Conservation (phyloP, 2,329 filamentous ascomycete genomes). For the Fusarium sp. region DNA sequence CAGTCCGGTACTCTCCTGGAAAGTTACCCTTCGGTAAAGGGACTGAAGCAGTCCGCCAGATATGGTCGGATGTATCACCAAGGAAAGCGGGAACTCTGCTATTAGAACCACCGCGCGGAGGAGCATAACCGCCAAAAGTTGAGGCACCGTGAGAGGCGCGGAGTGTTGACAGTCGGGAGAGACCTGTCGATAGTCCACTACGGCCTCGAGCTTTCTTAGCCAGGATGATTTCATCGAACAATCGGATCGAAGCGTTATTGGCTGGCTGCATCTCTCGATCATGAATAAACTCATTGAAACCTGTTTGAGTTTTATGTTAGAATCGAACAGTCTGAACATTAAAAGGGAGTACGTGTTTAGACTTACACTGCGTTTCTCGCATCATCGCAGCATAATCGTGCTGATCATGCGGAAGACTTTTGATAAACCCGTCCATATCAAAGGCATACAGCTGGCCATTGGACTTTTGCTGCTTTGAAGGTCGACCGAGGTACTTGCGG, state of each 20-base stretch:
- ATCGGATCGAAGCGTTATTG: constrained; percentile 74
- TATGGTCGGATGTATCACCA: constrained; percentile 79
- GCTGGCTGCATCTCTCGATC: constrained; percentile 77
- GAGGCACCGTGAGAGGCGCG: constrained; percentile 67
- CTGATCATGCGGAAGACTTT: constrained; percentile 73
- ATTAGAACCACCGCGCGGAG: constrained; percentile 50
- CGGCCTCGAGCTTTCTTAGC: constrained; percentile 79
- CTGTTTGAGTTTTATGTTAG: constrained; percentile 39
- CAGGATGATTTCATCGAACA: constrained; percentile 87
- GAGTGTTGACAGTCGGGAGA: constrained; percentile 71
- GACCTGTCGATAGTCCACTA: constrained; percentile 73
- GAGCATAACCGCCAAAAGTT: constrained; percentile 54
- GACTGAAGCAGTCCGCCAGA: constrained; percentile 78
- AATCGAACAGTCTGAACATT: neutral
- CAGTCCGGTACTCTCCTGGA: constrained; percentile 70
- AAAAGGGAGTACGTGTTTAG: neutral
- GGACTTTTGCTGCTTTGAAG: constrained; percentile 70
- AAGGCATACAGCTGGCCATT: constrained; percentile 72
- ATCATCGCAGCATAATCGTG: constrained; percentile 74
- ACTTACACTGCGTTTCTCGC: constrained; percentile 74
- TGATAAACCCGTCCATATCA: constrained; percentile 74
- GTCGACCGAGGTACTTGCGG: constrained; percentile 71
- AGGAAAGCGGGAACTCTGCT: constrained; percentile 71
- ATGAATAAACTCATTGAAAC: constrained; percentile 86
- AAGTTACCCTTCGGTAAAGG: constrained; percentile 72